Base-by-base conservation (phyloP, 2,329 filamentous ascomycete genomes). In the Fusarium temperatum region DNA sequence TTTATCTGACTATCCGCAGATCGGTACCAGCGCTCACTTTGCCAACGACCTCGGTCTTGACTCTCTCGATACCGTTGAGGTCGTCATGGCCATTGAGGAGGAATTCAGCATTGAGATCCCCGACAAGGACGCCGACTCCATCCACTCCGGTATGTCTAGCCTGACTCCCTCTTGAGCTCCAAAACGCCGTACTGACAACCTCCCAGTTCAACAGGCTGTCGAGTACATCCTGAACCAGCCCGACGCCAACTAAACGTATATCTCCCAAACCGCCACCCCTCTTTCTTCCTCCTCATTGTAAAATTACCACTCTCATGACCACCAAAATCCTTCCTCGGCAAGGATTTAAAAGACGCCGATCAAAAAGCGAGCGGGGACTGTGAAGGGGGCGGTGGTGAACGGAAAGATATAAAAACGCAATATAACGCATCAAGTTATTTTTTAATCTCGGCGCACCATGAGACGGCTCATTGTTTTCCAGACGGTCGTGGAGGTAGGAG, bases 21-120 rank as follows among this genome's bases (percentile, higher is more conserved):
- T 99, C 83, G 94, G 91, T 81, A 86, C 90, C 74, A 88, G 87
- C 61, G 92, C 96, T 68, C 95, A 98, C 90, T 99, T 99, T 87
- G 90, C 94, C 82, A 98, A 98, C 84, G 96, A 99, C 86, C 93
- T 99, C 75, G 96, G 95, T 76, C 89, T 99, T 80, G 96, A 99
- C 88, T 97, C 93, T 86, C 90, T 99, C 84, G 96, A 99, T 85
- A 98, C 96, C 74, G 96, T 99, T 75, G 96, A 99, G 89, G 96
- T 99, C 77, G 96, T 99, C 80, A 99, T 99, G 96, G 96, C 96
- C 77, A 98, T 99, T 86, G 96, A 99, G 90, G 96, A 99, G 86
- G 88, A 91, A 81, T 91, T 91, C 82, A 90, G 94, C 92, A 96
- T 98, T 84, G 95, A 98, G 90, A 98, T 98, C 81, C 95, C 95